Conservation (phyloP, 1,284 basidiomycete species). For the Fomitiporia mediterranea region DNA sequence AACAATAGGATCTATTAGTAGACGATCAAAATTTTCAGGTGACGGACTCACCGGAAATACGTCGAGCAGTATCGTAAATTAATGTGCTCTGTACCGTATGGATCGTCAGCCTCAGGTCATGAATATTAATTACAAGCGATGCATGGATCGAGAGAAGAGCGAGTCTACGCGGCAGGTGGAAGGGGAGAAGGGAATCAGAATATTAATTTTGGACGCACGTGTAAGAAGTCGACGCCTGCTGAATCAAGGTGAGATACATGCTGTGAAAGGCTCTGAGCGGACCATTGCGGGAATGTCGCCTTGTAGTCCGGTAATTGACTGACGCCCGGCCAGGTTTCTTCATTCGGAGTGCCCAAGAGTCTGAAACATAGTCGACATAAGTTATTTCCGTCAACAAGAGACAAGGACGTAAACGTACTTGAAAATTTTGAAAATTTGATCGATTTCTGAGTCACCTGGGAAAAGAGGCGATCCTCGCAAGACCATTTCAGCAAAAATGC, state of each 20-base stretch:
- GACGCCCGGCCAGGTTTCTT: slow-evolving; percentile 91
- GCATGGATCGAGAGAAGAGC: background rate
- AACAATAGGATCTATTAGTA: background rate
- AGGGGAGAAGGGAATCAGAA: background rate
- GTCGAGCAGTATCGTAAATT: slow-evolving; percentile 90
- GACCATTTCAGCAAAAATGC: slow-evolving; percentile 92
- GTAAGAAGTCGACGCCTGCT: slow-evolving; percentile 73
- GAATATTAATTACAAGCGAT: background rate
- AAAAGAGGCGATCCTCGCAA: slow-evolving; percentile 87
- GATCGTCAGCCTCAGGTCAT: slow-evolving; percentile 3
- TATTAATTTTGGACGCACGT: slow-evolving; percentile 40
- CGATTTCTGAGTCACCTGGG: slow-evolving; percentile 98
- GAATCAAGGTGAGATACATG: slow-evolving; percentile 69
- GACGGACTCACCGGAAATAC: slow-evolving; percentile 78
- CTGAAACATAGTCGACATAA: slow-evolving; percentile 36
- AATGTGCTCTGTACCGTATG: slow-evolving; percentile 62
- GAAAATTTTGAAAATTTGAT: slow-evolving; percentile 99
- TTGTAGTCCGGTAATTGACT: slow-evolving; percentile 93
- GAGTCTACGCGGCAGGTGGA: background rate
- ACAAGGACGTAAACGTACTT: slow-evolving; percentile 44
- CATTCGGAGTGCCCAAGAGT: slow-evolving; percentile 91
- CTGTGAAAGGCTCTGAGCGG: slow-evolving; percentile 57
- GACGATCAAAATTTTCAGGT: background rate
- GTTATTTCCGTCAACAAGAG: background rate
- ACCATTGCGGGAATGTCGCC: slow-evolving; percentile 95